These are phyloP conservation scores for Chalciporus pseudorubinellus DNA, from an alignment of 768 basidiomycete species.

Conservation along the genomic window DNA sequence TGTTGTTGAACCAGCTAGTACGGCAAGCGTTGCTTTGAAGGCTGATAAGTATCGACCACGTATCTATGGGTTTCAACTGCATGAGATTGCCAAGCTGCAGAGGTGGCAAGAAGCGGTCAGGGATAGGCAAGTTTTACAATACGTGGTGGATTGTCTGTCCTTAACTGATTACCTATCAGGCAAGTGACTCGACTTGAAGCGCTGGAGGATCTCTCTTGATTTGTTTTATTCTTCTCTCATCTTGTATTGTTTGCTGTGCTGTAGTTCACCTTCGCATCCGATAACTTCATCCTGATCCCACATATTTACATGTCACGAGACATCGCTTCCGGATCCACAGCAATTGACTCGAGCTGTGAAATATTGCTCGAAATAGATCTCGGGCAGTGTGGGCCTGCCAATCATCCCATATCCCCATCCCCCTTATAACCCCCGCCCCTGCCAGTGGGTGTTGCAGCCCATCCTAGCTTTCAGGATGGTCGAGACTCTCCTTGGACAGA, in stretches of 20 bases:
- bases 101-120: constrained; percentile 95
- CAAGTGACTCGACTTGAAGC: constrained; percentile 53
- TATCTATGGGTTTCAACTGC: constrained; percentile 95
- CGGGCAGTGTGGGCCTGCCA: not conserved
- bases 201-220: constrained; percentile 36
- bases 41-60: constrained; percentile 90
- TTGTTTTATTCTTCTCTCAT: not conserved
- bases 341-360: too few species aligned
- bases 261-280: constrained; percentile 5
- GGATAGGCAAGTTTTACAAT: constrained; percentile 56
- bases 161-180: constrained; percentile 25
- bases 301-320: not conserved
- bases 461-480: not conserved
- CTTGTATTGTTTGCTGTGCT: constrained; percentile 2
- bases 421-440: too few species aligned
- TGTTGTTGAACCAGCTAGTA: constrained; percentile 68
- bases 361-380: not conserved
- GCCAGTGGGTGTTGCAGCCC: not conserved
- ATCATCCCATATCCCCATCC: too few species aligned
- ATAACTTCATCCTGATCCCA: not conserved
- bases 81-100: constrained; percentile 90
- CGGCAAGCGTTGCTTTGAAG: constrained; percentile 80
- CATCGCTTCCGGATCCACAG: too few species aligned
- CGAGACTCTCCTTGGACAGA: not conserved
- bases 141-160: not conserved